Conservation (phyloP, 78 protist genomes). For the Isochrysis galbana region DNA sequence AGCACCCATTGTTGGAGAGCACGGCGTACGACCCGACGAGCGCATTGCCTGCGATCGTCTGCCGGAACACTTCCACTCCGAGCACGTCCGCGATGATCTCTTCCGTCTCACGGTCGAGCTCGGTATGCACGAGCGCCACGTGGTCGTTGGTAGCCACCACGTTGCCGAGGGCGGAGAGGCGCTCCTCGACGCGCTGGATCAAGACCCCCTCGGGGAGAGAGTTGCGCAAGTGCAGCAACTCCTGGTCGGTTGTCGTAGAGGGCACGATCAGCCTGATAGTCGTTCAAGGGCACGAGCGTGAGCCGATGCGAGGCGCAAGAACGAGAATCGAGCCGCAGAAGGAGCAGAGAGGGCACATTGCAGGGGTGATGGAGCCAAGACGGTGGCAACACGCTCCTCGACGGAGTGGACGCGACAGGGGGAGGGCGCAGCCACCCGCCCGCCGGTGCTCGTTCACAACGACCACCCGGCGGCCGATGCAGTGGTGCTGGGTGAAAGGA, state of each 20-base stretch:
- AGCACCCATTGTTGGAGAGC: slow-evolving; percentile 92
- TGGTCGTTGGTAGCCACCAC: slow-evolving; percentile 94
- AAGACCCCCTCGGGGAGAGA: slow-evolving; percentile 94
- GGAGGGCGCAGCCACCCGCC: too few species aligned
- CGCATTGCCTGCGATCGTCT: slow-evolving; percentile 88
- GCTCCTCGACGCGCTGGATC: slow-evolving; percentile 88
- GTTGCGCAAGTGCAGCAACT: slow-evolving; percentile 94
- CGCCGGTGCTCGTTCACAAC: too few species aligned
- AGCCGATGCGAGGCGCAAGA: too few species aligned
- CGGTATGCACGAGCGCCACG: slow-evolving; percentile 97
- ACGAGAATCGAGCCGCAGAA: too few species aligned
- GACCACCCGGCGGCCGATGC: too few species aligned
- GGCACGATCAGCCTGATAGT: slow-evolving; percentile 96
- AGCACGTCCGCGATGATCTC: slow-evolving; percentile 47
- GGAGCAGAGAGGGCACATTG: too few species aligned
- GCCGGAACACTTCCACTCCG: slow-evolving; percentile 92
- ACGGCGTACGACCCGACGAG: slow-evolving; percentile 94
- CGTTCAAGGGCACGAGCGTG: too few species aligned
- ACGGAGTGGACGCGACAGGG: too few species aligned
- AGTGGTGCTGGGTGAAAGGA: too few species aligned
- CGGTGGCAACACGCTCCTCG: too few species aligned
- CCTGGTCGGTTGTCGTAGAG: slow-evolving; percentile 94
- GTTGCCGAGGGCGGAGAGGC: slow-evolving; percentile 97
- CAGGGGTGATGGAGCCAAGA: too few species aligned
- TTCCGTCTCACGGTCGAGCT: slow-evolving; percentile 80